These are phyloP conservation scores for Aspergillus heteromorphus DNA, from an alignment of 495 filamentous ascomycete species.

Conservation along the genomic window DNA sequence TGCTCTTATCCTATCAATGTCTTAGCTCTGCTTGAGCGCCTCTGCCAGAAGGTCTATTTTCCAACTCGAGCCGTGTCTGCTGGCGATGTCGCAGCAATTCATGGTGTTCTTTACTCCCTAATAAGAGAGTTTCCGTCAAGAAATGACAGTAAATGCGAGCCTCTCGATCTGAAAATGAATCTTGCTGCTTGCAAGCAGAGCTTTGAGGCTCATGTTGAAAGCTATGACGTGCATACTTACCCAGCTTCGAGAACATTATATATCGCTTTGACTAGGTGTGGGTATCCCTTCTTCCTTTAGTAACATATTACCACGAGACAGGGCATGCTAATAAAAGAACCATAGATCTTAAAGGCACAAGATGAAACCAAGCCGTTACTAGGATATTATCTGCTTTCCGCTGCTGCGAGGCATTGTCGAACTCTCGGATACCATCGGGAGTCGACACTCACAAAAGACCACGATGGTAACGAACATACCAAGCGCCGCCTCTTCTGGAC, in stretches of 20 bases:
- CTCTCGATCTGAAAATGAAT: constrained; percentile 14
- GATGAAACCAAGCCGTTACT: constrained; percentile 14
- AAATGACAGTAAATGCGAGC: constrained; percentile 3
- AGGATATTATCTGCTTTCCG: constrained; percentile 6
- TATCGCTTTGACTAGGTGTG: constrained; percentile 19
- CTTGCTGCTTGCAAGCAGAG: constrained; percentile 6
- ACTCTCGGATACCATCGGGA: constrained; percentile 17
- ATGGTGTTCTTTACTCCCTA: constrained; percentile 17
- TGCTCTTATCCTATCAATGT: constrained; percentile 12
- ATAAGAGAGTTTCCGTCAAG: constrained; percentile 17
- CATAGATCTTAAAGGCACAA: constrained; percentile 15
- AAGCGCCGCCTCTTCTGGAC: constrained; percentile 19
- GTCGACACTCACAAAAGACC: constrained; percentile 7
- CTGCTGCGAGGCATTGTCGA: constrained; percentile 15
- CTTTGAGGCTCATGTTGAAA: constrained; percentile 15
- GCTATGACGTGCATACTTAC: constrained; percentile 16
- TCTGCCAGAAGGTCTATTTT: constrained; percentile 24
- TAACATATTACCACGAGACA: not conserved
- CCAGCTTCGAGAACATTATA: constrained; percentile 22
- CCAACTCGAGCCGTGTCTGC: constrained; percentile 10
- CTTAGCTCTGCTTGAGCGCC: constrained; percentile 11
- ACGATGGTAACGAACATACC: not conserved
- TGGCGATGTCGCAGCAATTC: constrained; percentile 18
- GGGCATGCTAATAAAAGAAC: not conserved
- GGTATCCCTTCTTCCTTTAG: not conserved